A percentile compares a stretch with the other conserved stretches of the same genome.
Evolutionary conservation across 768 basidiomycete genomes (phyloP).

Genomic region (Amanita fuliginea): DNA sequence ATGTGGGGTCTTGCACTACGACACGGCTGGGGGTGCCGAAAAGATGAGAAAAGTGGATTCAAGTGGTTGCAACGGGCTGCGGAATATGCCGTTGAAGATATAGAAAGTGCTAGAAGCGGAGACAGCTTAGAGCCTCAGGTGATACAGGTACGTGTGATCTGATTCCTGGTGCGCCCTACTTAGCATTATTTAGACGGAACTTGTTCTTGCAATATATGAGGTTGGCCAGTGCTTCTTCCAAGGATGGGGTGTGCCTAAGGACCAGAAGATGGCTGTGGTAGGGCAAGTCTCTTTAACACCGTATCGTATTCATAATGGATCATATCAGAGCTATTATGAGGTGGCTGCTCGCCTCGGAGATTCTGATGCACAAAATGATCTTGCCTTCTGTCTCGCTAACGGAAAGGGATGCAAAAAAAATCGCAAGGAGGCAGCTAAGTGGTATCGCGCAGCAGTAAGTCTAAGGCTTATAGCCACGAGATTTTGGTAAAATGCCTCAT

Average conservation of each 20-base stretch:
- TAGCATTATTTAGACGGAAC: slow-evolving; percentile 42
- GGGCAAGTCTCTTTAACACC: slow-evolving; percentile 17
- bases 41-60: slow-evolving; percentile 73
- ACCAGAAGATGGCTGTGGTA: slow-evolving; percentile 85
- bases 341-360: slow-evolving; percentile 82
- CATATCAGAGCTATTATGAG: slow-evolving; percentile 64
- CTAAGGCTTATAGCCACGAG: background rate
- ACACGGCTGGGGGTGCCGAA: slow-evolving; percentile 81
- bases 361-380: slow-evolving; percentile 75
- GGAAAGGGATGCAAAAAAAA: slow-evolving; percentile 88
- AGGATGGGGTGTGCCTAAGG: slow-evolving; percentile 82
- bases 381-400: slow-evolving; percentile 78
- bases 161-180: background rate
- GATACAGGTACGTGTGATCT: slow-evolving; percentile 31
- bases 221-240: slow-evolving; percentile 90
- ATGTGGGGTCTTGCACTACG: slow-evolving; percentile 84
- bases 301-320: background rate
- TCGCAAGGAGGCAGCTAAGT: slow-evolving; percentile 75
- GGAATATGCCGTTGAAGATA: slow-evolving; percentile 65
- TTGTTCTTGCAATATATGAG: slow-evolving; percentile 84
- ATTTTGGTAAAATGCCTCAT: slow-evolving; percentile 1
- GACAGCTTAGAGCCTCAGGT: slow-evolving; percentile 35
- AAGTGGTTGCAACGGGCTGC: slow-evolving; percentile 78
- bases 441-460: slow-evolving; percentile 81
- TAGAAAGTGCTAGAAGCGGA: slow-evolving; percentile 51